phyloP scores from a whole-genome alignment of 148 eudicot species.

The Cornus florida region DNA sequence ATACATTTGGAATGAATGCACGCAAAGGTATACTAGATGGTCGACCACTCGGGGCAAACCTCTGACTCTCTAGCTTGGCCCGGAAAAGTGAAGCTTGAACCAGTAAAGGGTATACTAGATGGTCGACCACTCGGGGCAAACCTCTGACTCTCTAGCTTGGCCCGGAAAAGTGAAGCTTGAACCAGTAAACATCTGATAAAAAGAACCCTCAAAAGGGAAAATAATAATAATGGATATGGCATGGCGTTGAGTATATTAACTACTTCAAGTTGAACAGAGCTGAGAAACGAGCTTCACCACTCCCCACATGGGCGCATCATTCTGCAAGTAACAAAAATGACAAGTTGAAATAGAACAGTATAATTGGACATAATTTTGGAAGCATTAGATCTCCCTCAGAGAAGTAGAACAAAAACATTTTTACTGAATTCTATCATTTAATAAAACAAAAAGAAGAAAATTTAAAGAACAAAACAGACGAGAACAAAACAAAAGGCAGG shows the following conservation, averaged over 20 bases:
- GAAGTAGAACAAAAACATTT: neutral
- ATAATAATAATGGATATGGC: neutral
- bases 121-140: neutral
- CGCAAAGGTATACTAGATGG: neutral
- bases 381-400: neutral
- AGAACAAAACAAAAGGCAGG: neutral
- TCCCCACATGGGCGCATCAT: slow-evolving; percentile 79
- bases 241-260: slow-evolving; percentile 5
- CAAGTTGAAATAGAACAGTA: neutral
- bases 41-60: neutral
- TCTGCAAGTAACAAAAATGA: slow-evolving; percentile 40
- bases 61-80: neutral
- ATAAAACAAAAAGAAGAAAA: neutral
- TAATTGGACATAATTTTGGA: neutral
- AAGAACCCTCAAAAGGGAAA: neutral
- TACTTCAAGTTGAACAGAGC: slow-evolving; percentile 46
- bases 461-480: neutral
- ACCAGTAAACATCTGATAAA: neutral
- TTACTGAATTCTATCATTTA: neutral
- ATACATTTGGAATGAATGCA: no score
- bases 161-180: neutral
- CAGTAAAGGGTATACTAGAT: no score
- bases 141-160: neutral
- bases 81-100: neutral
- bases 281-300: slow-evolving; percentile 74